Evolutionary conservation across 495 filamentous ascomycete genomes (phyloP).

Genomic region (Xylaria acuta): DNA sequence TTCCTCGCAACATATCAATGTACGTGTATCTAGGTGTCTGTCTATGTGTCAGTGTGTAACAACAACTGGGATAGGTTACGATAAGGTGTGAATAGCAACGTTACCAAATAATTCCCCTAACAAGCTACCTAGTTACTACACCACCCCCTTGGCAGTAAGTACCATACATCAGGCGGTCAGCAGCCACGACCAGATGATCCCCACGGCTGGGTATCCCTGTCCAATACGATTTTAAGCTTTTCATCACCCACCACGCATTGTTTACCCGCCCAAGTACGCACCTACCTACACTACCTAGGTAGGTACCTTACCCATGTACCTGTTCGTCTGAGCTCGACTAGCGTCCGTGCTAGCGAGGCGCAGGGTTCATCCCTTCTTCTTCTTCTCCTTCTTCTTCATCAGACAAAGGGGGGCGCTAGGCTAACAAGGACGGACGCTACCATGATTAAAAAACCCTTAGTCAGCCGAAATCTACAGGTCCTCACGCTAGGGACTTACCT

Average conservation of each 20-base stretch:
- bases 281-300: too few species aligned
- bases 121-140: too few species aligned
- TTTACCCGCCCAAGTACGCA: background rate
- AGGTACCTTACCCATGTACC: background rate
- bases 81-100: background rate
- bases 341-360: background rate
- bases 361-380: constrained; percentile 5
- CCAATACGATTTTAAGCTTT: background rate
- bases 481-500: too few species aligned
- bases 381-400: too few species aligned
- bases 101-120: background rate
- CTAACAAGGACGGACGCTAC: too few species aligned
- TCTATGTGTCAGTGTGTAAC: background rate
- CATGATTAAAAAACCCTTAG: too few species aligned
- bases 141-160: too few species aligned
- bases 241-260: background rate
- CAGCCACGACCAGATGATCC: background rate
- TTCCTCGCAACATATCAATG: background rate
- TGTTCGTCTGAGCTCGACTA: background rate
- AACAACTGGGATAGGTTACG: background rate
- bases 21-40: background rate
- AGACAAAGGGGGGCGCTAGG: background rate
- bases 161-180: background rate
- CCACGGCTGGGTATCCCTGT: background rate
- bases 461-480: too few species aligned